A percentile compares a stretch with the other conserved stretches of the same genome.
These are phyloP conservation scores for Fusarium hainanense DNA, from an alignment of 2,329 filamentous ascomycete genomes.

Conservation along the genomic window DNA sequence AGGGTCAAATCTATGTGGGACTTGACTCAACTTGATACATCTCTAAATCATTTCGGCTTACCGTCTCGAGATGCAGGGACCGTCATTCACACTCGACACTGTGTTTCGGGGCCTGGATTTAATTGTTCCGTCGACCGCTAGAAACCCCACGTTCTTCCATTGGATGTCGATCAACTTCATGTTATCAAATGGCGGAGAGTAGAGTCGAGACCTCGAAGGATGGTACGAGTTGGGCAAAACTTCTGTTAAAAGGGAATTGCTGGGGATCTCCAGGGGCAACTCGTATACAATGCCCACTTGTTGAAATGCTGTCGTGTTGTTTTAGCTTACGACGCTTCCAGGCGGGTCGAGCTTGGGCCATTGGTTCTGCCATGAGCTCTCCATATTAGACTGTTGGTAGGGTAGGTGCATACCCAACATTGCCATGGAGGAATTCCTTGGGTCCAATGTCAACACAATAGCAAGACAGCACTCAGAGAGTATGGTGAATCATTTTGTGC, in stretches of 20 bases:
- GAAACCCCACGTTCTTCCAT: constrained; percentile 29
- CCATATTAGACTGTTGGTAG: neutral
- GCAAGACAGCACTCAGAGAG: neutral
- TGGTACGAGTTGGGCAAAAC: constrained; percentile 31
- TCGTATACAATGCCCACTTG: constrained; percentile 10
- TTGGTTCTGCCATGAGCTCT: neutral
- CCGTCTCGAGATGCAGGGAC: neutral
- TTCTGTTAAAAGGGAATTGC: constrained; percentile 10
- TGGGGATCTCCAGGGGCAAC: neutral
- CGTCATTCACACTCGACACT: constrained; percentile 17
- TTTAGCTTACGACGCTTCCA: constrained; percentile 17
- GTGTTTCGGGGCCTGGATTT: constrained; percentile 34
- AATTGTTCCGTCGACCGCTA: constrained; percentile 37
- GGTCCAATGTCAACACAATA: neutral
- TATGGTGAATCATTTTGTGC: fast-evolving
- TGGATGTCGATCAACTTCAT: constrained; percentile 5
- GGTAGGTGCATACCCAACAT: neutral
- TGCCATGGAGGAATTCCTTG: neutral
- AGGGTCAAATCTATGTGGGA: neutral
- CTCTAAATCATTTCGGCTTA: neutral
- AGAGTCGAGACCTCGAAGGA: constrained; percentile 16
- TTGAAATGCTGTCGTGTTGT: neutral
- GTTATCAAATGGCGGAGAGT: constrained; percentile 20
- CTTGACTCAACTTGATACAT: no score
- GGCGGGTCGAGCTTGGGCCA: constrained; percentile 1